Percentiles rank a stretch among this genome's conserved stretches.
Conservation (phyloP, 1,284 basidiomycete genomes). For the Mycocalia duriaeana region DNA sequence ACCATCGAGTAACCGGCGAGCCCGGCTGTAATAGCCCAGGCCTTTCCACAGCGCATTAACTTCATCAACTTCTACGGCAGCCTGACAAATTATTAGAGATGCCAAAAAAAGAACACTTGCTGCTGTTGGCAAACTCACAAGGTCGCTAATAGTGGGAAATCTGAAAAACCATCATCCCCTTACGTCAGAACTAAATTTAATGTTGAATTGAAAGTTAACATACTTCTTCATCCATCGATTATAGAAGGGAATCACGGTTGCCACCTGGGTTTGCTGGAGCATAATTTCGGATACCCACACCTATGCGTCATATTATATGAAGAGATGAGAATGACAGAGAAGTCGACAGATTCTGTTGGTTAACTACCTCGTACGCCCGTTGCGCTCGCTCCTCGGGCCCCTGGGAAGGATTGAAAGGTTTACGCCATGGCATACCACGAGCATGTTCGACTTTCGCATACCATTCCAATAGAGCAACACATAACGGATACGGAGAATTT, state of each 20-base stretch:
- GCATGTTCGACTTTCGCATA: slow-evolving; percentile 56
- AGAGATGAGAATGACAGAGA: neutral
- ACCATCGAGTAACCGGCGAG: slow-evolving; percentile 71
- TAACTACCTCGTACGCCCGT: slow-evolving; percentile 77
- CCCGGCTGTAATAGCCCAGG: slow-evolving; percentile 88
- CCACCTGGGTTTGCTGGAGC: slow-evolving; percentile 94
- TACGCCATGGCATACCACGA: slow-evolving; percentile 86
- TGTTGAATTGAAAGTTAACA: slow-evolving; percentile 15
- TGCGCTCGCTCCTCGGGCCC: slow-evolving; percentile 54
- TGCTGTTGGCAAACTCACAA: slow-evolving; percentile 46
- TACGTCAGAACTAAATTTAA: slow-evolving; percentile 8
- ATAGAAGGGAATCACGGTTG: slow-evolving; percentile 88
- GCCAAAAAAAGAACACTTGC: slow-evolving; percentile 1
- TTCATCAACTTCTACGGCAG: slow-evolving; percentile 72
- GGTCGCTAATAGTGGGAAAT: slow-evolving; percentile 78
- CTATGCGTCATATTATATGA: slow-evolving; percentile 30
- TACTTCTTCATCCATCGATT: slow-evolving; percentile 79
- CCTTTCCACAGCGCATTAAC: slow-evolving; percentile 90
- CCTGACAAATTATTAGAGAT: slow-evolving; percentile 30
- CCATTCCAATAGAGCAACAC: slow-evolving; percentile 57
- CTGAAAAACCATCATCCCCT: slow-evolving; percentile 30
- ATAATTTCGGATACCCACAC: slow-evolving; percentile 93
- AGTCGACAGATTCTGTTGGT: too few relatives aligned
- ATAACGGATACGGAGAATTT: slow-evolving; percentile 31
- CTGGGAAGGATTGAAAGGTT: slow-evolving; percentile 53